Evolutionary conservation across 2,329 filamentous ascomycete species (phyloP).

Genomic region (Coniochaeta prunicola): DNA sequence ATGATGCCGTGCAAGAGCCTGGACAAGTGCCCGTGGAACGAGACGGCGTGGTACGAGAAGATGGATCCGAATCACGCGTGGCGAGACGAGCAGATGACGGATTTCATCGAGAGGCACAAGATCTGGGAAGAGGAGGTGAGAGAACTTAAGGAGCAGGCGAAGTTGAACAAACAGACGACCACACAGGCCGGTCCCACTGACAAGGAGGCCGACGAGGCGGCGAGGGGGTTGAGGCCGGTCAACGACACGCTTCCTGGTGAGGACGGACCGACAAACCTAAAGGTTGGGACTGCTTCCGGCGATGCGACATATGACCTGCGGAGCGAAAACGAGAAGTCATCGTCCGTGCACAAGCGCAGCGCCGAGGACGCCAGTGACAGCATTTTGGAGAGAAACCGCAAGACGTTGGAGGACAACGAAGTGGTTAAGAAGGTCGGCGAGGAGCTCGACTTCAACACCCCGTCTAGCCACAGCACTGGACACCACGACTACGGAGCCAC

Average conservation of each 20-base stretch:
- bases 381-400: neutral
- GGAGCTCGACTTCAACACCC: conserved; percentile 16
- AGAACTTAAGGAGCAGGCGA: conserved; percentile 5
- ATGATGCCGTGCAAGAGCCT: conserved; percentile 40
- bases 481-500: neutral
- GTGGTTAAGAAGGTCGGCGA: conserved; percentile 11
- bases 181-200: neutral
- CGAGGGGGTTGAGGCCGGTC: neutral
- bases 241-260: conserved; percentile 2
- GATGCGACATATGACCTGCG: neutral
- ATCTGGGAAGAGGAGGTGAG: conserved; percentile 20
- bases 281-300: neutral
- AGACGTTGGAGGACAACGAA: conserved; percentile 11
- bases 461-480: neutral
- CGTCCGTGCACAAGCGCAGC: neutral
- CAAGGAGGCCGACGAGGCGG: neutral
- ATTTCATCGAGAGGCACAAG: conserved; percentile 32
- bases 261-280: neutral
- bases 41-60: conserved; percentile 39
- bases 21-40: conserved; percentile 45
- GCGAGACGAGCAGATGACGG: conserved; percentile 33
- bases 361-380: conserved; percentile 1
- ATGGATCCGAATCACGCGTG: conserved; percentile 38
- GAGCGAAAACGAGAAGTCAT: neutral
- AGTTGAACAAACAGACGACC: conserved; percentile 4